A percentile compares a stretch with the other conserved stretches of the same genome.
Conservation (phyloP, 129 eudicot species). For the Flaveria trinervia region DNA sequence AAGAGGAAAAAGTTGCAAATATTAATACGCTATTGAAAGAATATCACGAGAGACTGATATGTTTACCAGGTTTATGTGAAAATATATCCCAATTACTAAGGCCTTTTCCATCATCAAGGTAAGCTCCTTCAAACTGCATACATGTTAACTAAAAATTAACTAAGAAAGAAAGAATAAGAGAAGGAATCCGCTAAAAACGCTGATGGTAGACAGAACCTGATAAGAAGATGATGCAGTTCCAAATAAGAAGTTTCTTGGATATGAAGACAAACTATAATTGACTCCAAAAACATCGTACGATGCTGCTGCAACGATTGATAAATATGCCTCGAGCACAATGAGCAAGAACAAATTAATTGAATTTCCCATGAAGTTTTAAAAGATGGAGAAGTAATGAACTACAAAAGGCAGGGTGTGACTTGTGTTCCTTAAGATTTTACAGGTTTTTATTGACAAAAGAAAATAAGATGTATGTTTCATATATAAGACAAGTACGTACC, state of each 20-base stretch:
- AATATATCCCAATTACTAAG: constrained; percentile 82
- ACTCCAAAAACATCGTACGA: constrained; percentile 10
- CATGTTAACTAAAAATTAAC: neutral
- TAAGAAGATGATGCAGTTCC: constrained; percentile 91
- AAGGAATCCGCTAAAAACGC: constrained; percentile 40
- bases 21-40: neutral
- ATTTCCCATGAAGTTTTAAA: constrained; percentile 22
- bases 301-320: constrained; percentile 6
- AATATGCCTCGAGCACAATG: constrained; percentile 1
- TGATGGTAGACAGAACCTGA: constrained; percentile 48
- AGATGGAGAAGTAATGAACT: neutral
- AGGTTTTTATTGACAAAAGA: neutral
- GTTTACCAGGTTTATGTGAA: constrained; percentile 59
- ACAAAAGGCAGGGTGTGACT: neutral
- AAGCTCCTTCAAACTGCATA: constrained; percentile 81
- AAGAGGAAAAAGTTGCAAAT: neutral
- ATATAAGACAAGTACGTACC: no score
- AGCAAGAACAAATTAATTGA: constrained; percentile 1
- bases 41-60: neutral
- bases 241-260: constrained; percentile 64
- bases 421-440: neutral
- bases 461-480: neutral
- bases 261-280: constrained; percentile 33
- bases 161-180: neutral
- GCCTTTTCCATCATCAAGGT: constrained; percentile 73